Percentiles rank a stretch among this genome's conserved stretches.
These are phyloP conservation scores for Phytopythium boreale DNA, from an alignment of 352 stramenopile genomes.

Conservation along the genomic window DNA sequence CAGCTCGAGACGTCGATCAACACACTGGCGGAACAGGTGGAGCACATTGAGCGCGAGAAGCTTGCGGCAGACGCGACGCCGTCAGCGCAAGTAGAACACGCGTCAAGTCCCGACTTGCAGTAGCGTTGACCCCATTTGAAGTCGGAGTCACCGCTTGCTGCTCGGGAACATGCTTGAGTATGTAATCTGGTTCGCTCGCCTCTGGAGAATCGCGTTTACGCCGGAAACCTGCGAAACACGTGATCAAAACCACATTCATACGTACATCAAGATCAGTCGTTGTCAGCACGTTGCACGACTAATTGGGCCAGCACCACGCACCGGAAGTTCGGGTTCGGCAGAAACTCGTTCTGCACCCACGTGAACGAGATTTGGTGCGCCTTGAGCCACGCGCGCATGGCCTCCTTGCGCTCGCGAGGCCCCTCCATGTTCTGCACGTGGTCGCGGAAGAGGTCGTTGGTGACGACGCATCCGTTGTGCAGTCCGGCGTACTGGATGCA, in stretches of 20 bases:
- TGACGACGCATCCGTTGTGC: conserved; percentile 77
- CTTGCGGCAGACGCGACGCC: neutral
- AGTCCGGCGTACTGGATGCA: conserved; percentile 86
- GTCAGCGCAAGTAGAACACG: neutral
- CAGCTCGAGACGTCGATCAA: conserved; percentile 46
- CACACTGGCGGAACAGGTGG: conserved; percentile 38
- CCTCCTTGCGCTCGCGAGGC: conserved; percentile 50
- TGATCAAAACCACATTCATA: neutral
- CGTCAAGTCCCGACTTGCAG: neutral
- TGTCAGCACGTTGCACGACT: neutral
- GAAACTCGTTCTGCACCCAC: conserved; percentile 84
- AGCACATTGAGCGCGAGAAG: conserved; percentile 36
- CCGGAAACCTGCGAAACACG: neutral
- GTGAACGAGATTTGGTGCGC: conserved; percentile 85
- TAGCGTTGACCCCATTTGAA: neutral
- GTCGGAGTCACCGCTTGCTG: neutral
- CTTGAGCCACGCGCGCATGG: conserved; percentile 62
- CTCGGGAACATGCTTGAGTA: neutral
- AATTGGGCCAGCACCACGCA: conserved; percentile 8
- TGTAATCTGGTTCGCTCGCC: neutral
- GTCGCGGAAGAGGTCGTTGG: conserved; percentile 88
- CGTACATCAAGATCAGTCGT: neutral
- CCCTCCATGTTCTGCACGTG: conserved; percentile 70
- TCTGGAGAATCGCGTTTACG: neutral
- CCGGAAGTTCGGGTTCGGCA: conserved; percentile 86